Evolutionary conservation across 192 early-diverging fungal species (phyloP).

Genomic region (Gonapodya sp.): DNA sequence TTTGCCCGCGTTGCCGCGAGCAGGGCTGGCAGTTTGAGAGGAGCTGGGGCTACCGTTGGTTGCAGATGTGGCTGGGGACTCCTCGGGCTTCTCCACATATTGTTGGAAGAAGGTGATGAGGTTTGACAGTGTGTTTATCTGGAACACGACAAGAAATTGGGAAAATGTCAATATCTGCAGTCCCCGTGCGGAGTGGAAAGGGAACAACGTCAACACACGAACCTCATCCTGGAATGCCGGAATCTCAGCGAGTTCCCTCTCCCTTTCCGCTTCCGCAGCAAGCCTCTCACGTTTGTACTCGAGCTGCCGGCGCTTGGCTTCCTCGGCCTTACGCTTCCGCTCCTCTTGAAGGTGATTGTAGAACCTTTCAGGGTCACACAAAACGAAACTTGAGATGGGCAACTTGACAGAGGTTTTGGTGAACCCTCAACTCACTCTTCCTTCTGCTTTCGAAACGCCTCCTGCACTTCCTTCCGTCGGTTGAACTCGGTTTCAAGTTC

Average conservation of each 20-base stretch:
- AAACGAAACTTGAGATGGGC: not conserved
- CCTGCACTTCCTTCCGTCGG: not conserved
- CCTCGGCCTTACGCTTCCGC: constrained; percentile 2
- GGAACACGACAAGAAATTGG: not conserved
- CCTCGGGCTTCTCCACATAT: not conserved
- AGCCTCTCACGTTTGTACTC: constrained; percentile 4
- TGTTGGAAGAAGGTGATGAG: constrained; percentile 7
- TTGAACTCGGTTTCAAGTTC: constrained; percentile 5
- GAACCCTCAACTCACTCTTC: constrained; percentile 8
- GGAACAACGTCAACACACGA: not conserved
- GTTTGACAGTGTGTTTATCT: constrained; percentile 2
- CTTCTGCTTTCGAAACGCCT: constrained; percentile 9
- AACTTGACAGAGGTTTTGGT: not conserved
- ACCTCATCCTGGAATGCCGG: constrained; percentile 11
- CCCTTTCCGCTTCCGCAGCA: not conserved
- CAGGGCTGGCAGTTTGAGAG: not conserved
- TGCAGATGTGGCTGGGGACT: not conserved
- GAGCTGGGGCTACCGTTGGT: not conserved
- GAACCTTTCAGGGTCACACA: not conserved
- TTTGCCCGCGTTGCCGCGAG: not conserved
- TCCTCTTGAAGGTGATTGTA: constrained; percentile 7
- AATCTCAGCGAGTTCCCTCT: not conserved
- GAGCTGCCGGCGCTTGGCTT: not conserved
- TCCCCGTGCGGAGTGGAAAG: not conserved
- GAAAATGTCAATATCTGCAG: too few relatives aligned